Base-by-base conservation (phyloP, 2,329 filamentous ascomycete species). In the Lasiodiplodia sp. region DNA sequence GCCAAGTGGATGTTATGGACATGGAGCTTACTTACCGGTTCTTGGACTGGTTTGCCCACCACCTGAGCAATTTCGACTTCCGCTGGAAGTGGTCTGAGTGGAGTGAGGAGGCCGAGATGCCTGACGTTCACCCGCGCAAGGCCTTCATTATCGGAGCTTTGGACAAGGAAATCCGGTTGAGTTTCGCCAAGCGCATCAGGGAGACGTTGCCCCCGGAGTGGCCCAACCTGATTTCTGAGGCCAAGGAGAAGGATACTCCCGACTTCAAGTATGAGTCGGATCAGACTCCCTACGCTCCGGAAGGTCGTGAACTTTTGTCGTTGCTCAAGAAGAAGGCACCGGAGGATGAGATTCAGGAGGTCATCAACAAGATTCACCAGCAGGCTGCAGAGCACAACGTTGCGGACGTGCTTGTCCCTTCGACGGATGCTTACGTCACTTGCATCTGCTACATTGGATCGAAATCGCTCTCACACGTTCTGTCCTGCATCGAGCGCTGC, bases 21-120 rank as follows among this genome's bases (percentile, higher is more conserved):
- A 84, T 97, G 58, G 94, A 98, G 80, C 83, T 99, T 53, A 87
- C 85, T 68, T 91, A 94, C 75, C 89, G 96, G 31, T 98, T 98
- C 81, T 85, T 97, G 77, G 95, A 98, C 78, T 99, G 96, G 96
- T 99, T 99, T 77, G 88, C 95, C 21, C 96, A 99, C 79, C 96
- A 99, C 82, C 83, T 99, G 72, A 97, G 94, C 82, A 99, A 99
- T 82, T 99, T 99, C 78, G 96, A 97, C 66, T 99, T 98, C 78
- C 96, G 96, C 11, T 99, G 96, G 96, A 98, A 98, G 81, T 99
- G 96, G 96, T 91, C 92, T 18, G 96, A 99, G 82, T 99, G 87
- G 87, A 87, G 92, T 58, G 93, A 94, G 18, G 94, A 98, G 77
- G 89, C 97, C 18, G 86, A 89, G 53, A 86, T 96, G 31, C 87